Evolutionary conservation across 2,329 filamentous ascomycete species (phyloP), one percentile per base, ranked within the genome.

Genomic region (Pyrenophora teres): DNA sequence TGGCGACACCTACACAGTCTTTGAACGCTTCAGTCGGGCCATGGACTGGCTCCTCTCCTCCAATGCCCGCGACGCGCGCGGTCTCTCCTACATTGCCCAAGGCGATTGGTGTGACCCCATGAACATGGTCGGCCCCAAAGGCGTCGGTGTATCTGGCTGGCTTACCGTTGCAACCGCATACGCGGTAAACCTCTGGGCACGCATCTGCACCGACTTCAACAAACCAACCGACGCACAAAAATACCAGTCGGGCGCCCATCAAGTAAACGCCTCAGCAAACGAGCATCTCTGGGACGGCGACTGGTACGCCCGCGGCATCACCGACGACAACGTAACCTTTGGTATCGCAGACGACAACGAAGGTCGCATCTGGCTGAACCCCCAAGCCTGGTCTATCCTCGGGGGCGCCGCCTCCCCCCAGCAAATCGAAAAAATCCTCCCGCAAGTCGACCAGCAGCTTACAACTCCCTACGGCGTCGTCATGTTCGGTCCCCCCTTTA

Each of bases 111-210:
- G 82, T 57, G 82, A 84, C 54, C 82, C 81, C 3, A 82, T 84
- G 78, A 84, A 84, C 67, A 84, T 84, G 82, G 82, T 83, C n/a
- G 81, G 81, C 3, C 81, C 80, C 63, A 83, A 82, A 64, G 81
- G 81, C 33, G 76, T 77, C 46, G 82, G 82, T 19, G 81, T 84
- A 1, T 84, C 81, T 0, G 82, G 81, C 16, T 84, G 82, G 82
- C 75, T 84, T 30, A 84, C 81, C 0, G 72, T 84, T 2, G 81
- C 81, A 5, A 83, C 81, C 0, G 81, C 72, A 0, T 81, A 80
- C 58, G 80, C 81, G 0, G 70, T 81, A 18, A 79, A 78, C 10
- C 64, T 84, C 0, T 84, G 81, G 81, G 80, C 81, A 2, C 62
- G 65, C n/a, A 72, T 83, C 31, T 83, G 81, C 66, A 76, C 79